These are phyloP conservation scores for Azolla pinnata DNA, from an alignment of 75 land plant genomes.

Conservation along the genomic window DNA sequence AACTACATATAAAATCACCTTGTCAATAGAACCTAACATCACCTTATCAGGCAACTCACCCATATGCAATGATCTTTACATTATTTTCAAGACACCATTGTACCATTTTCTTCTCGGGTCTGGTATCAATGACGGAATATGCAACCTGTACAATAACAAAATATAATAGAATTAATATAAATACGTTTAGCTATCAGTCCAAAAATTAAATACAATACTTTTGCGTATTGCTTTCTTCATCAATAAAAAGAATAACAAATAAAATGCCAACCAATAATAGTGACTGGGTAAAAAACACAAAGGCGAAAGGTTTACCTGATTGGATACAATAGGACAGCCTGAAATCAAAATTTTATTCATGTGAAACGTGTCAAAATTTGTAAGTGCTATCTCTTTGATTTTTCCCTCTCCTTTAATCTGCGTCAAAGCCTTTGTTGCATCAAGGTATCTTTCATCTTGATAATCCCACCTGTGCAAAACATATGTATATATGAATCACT, in stretches of 20 bases:
- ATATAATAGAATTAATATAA: too few relatives aligned
- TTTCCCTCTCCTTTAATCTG: slow-evolving; percentile 20
- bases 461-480: slow-evolving; percentile 26
- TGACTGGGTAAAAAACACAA: too few relatives aligned
- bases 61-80: slow-evolving; percentile 28
- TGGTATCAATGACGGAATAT: slow-evolving; percentile 22
- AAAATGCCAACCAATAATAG: too few relatives aligned
- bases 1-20: slow-evolving; percentile 8
- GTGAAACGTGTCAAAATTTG: slow-evolving; percentile 26
- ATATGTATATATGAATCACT: neutral
- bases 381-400: slow-evolving; percentile 19
- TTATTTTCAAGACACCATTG: slow-evolving; percentile 26
- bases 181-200: too few relatives aligned
- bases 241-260: too few relatives aligned
- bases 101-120: slow-evolving; percentile 32
- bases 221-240: too few relatives aligned
- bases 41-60: slow-evolving; percentile 12
- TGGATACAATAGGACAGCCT: slow-evolving; percentile 19
- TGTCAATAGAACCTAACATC: slow-evolving; percentile 5
- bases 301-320: slow-evolving; percentile 26
- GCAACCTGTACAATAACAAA: slow-evolving; percentile 19
- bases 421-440: slow-evolving; percentile 20
- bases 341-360: slow-evolving; percentile 21
- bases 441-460: slow-evolving; percentile 16
- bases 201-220: too few relatives aligned